These are phyloP conservation scores for Waltergamsia citrina DNA, from an alignment of 2,329 filamentous ascomycete species.

Conservation along the genomic window DNA sequence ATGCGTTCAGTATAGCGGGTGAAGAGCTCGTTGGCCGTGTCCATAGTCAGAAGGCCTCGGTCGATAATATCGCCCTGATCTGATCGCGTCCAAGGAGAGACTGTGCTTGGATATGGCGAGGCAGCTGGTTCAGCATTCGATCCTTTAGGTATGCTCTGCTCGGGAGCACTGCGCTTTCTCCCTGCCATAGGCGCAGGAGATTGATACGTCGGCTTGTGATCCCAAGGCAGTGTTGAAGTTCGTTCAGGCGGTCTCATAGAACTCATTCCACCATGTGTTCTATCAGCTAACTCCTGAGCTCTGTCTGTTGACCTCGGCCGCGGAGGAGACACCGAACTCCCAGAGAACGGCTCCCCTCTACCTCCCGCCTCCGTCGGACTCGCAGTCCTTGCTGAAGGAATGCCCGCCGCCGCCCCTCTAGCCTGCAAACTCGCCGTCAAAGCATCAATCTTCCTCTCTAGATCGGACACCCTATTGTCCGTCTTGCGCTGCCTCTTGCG, in stretches of 20 bases:
- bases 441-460: conserved; percentile 89
- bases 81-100: conserved; percentile 1
- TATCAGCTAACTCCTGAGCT: too few relatives aligned
- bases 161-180: conserved; percentile 21
- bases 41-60: conserved; percentile 46
- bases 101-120: neutral
- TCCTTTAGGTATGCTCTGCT: conserved; percentile 7
- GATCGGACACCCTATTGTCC: conserved; percentile 77
- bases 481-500: conserved; percentile 86
- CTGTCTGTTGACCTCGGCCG: too few relatives aligned
- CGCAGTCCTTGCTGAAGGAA: neutral
- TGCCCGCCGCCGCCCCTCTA: conserved; percentile 9
- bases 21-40: conserved; percentile 45
- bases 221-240: neutral
- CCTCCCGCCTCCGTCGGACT: neutral
- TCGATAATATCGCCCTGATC: conserved; percentile 43
- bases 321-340: too few relatives aligned
- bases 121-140: neutral
- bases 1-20: conserved; percentile 50
- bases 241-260: neutral
- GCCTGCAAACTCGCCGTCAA: conserved; percentile 72
- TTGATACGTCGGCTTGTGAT: conserved; percentile 1
- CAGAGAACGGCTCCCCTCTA: neutral
- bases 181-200: conserved; percentile 9
- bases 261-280: neutral